Evolutionary conservation across 1,284 basidiomycete genomes (phyloP), one percentile per base, ranked within the genome.

Genomic region (Peniophora sp.): DNA sequence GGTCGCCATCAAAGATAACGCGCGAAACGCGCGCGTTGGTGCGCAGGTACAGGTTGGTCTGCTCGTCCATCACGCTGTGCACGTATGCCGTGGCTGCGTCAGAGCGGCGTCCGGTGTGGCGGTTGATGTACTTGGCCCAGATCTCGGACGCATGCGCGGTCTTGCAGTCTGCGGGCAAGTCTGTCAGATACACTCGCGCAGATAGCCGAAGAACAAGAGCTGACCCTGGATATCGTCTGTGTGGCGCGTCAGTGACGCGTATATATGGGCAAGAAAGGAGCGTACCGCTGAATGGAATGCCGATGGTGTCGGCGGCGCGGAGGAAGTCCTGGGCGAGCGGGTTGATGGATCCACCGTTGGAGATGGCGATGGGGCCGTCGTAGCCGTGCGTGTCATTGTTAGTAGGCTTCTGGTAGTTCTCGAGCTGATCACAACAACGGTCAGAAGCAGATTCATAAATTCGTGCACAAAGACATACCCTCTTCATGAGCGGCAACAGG

Each of bases 71-170:
- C 34, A 83, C 80, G 53, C 79, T 81, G 72, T 85, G 81, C n/a
- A 85, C 79, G 56, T 83, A 83, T 14, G 78, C 81, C 79, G 50
- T 24, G 3, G 83, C 82, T 47, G 83, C 83, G 58, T 85, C 83
- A 56, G 80, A 83, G 48, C 83, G 79, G 53, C 84, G 71, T 51
- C 83, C 83, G 23, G 83, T 86, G 56, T 84, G 75, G 55, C 82
- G 75, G 66, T 85, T 85, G 69, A 86, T 82, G 60, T 85, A 87
- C 62, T 87, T 86, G 43, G 83, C 82, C 83, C 83, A 85, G 52
- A 85, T 82, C 63, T 85, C 83, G 49, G 83, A 75, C 17, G 71
- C 82, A 56, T 85, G 78, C n/a, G 75, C 63, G 35, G 81, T 83
- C 51, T 71, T 65, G 45, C 83, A 70, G 63, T 85, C 82, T 75